Conservation (phyloP, 208 protist species). For the Leishmania guyanensis region DNA sequence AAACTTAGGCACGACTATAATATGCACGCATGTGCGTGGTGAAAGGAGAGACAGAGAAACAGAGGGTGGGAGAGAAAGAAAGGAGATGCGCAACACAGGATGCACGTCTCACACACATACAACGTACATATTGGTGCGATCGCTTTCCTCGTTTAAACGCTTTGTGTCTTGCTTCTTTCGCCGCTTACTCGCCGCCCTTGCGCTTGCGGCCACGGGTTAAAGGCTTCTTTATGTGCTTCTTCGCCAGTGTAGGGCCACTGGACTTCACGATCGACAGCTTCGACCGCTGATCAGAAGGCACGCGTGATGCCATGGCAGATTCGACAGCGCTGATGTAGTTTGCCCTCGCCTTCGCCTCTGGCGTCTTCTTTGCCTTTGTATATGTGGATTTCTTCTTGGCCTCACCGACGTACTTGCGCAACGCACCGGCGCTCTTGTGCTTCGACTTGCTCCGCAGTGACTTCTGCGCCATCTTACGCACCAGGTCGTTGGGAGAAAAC, state of each 20-base stretch:
- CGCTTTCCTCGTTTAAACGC: background rate
- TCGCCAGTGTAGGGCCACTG: constrained; percentile 43
- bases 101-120: background rate
- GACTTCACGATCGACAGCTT: constrained; percentile 82
- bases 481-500: background rate
- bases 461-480: constrained; percentile 71
- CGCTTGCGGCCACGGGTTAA: constrained; percentile 81
- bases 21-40: background rate
- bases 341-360: constrained; percentile 64
- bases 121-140: background rate
- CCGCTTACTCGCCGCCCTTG: constrained; percentile 25
- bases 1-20: background rate
- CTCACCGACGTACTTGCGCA: constrained; percentile 86
- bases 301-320: constrained; percentile 83
- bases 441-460: constrained; percentile 66
- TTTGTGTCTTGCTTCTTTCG: background rate
- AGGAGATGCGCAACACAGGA: background rate
- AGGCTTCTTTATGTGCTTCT: constrained; percentile 88
- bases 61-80: background rate
- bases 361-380: constrained; percentile 64
- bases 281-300: constrained; percentile 88
- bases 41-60: background rate
- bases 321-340: constrained; percentile 87
- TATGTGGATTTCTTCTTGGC: constrained; percentile 78
- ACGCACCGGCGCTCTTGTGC: constrained; percentile 77